A percentile compares a stretch with the other conserved stretches of the same genome.
These are phyloP conservation scores for Cordyceps militaris DNA, from an alignment of 2,329 filamentous ascomycete genomes.

Conservation along the genomic window DNA sequence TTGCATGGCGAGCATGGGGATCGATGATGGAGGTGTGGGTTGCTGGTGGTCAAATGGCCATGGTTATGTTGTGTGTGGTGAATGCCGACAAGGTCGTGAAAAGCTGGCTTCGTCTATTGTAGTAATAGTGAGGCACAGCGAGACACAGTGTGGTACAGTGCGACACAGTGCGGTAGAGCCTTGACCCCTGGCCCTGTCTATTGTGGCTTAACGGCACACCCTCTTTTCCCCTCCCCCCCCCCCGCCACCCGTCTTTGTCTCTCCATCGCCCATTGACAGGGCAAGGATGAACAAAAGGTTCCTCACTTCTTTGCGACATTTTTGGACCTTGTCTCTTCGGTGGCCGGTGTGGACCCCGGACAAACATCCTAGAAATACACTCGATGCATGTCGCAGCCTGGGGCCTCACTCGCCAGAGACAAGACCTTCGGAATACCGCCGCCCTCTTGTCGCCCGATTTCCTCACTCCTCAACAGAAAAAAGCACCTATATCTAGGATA, in stretches of 20 bases:
- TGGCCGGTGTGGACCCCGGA: not conserved
- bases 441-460: not conserved
- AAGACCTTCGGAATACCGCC: not conserved
- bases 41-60: not conserved
- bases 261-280: not conserved
- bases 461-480: not conserved
- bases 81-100: not conserved
- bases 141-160: not conserved
- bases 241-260: constrained; percentile 2
- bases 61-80: not conserved
- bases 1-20: constrained; percentile 34
- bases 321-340: not conserved
- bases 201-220: constrained; percentile 9
- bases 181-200: not conserved
- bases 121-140: not conserved
- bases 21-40: constrained; percentile 3
- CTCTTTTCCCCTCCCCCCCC: not conserved
- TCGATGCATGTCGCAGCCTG: constrained; percentile 1
- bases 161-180: not conserved
- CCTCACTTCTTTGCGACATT: constrained; percentile 6
- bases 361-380: not conserved
- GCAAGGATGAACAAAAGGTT: not conserved
- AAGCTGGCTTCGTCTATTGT: not conserved
- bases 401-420: not conserved
- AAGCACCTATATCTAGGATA: not conserved